Evolutionary conservation across 352 stramenopile species (phyloP), one percentile per base, ranked within the genome.

Genomic region (Phytophthora pseudosyringae): DNA sequence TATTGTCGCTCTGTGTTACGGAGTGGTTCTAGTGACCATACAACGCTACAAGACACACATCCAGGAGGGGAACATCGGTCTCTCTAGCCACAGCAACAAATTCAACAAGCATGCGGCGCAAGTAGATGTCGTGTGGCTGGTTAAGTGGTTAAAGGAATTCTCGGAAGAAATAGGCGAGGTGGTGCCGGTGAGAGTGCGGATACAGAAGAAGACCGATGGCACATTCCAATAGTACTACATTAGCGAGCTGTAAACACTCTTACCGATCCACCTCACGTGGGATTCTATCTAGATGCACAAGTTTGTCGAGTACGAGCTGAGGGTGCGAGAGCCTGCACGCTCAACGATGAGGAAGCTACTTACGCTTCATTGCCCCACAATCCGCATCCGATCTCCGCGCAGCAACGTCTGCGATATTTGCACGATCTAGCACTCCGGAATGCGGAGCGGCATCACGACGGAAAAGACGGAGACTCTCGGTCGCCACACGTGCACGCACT

Each of bases 321-420:
- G 0, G 5, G 47, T 58, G 0, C 25, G 16, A 0, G 52, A 36
- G 6, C 64, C 57, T 0, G 51, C 57, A 1, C 16, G 8, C 11
- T 16, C 45, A 1, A 67, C 57, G 1, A 59, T 72, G 64, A 12
- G 51, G 1, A 55, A 63, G 29, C 13, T 67, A 21, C 31, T 67
- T 18, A 28, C 29, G 2, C 40, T 52, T 9, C 41, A 58, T 11
- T 71, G 55, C n/a, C 41, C 55, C 2, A 53, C 9, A 0, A 62
- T 71, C 1, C 12, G 35, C 0, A 66, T 66, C 26, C 41, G 39
- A 3, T 69, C 61, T 1, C 32, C 49, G 8, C 49, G 54, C 18
- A 64, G 41, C 36, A 74, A 74, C 21, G 35, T 66, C 2, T 67
- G 54, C n/a, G 41, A 60, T 29, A 43, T 61, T 2, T 59, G 46